phyloP scores from a whole-genome alignment of 1,139 yeast species.

The Candida tropicalis region DNA sequence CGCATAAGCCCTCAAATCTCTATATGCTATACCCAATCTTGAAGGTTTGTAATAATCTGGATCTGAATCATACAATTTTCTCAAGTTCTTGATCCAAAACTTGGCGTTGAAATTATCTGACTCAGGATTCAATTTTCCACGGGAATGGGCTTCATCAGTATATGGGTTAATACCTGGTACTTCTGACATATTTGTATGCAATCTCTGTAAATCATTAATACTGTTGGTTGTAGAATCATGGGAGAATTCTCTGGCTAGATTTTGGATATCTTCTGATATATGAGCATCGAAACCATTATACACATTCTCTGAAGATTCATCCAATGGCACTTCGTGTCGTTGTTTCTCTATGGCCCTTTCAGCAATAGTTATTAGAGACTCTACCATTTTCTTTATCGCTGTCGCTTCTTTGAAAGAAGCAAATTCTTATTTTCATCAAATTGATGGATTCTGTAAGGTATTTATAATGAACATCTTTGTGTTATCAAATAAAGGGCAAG shows the following conservation, averaged over 20 bases:
- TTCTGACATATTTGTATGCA: slow-evolving; percentile 52
- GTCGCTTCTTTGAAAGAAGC: no score
- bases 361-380: not conserved
- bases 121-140: slow-evolving; percentile 15
- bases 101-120: slow-evolving; percentile 25
- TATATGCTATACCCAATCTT: slow-evolving; percentile 69
- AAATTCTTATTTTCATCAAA: no score
- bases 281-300: slow-evolving; percentile 4
- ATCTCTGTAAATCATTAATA: slow-evolving; percentile 21
- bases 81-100: slow-evolving; percentile 74
- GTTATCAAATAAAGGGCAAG: not conserved
- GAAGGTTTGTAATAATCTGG: slow-evolving; percentile 67
- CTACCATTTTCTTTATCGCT: not conserved
- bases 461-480: slow-evolving; percentile 2
- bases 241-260: slow-evolving; percentile 36
- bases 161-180: slow-evolving; percentile 53
- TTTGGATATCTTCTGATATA: slow-evolving; percentile 22
- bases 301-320: not conserved
- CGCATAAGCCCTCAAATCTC: slow-evolving; percentile 71
- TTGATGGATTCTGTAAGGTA: not conserved
- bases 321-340: not conserved
- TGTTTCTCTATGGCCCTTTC: not conserved
- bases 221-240: slow-evolving; percentile 24
- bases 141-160: slow-evolving; percentile 10
- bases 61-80: slow-evolving; percentile 51